A percentile compares a stretch with the other conserved stretches of the same genome.
Conservation (phyloP, 2,329 filamentous ascomycete genomes). For the Tolypocladium endophyticum region DNA sequence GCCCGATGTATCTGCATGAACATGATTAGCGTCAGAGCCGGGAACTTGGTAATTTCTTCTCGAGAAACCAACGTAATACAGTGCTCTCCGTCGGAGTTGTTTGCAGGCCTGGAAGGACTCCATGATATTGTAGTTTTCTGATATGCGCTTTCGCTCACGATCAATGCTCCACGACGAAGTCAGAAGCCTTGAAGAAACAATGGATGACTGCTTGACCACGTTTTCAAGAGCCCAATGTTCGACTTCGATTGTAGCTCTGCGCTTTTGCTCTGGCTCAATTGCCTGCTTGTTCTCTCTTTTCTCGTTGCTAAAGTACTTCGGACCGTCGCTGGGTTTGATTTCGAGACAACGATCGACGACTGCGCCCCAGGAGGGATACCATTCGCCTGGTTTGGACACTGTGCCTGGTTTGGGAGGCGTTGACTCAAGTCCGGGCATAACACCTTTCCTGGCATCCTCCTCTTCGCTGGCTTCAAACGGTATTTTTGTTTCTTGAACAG, state of each 20-base stretch:
- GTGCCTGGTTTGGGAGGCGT: background rate
- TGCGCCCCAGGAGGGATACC: background rate
- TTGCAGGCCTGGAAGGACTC: background rate
- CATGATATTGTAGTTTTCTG: background rate
- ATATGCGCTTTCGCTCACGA: background rate
- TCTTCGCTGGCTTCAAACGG: background rate
- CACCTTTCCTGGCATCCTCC: background rate
- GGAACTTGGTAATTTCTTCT: background rate
- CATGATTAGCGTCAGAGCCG: background rate
- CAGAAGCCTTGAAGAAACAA: background rate
- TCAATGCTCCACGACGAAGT: background rate
- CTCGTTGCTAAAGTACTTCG: background rate
- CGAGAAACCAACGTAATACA: background rate
- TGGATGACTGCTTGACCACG: background rate
- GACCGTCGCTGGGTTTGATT: background rate
- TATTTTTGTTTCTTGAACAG: background rate
- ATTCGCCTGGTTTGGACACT: background rate
- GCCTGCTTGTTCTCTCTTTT: background rate
- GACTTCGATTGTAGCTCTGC: background rate
- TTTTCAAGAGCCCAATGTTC: background rate
- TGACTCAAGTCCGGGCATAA: background rate
- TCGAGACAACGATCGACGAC: background rate
- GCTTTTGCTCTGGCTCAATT: background rate
- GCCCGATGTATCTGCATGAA: background rate
- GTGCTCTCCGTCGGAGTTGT: background rate